phyloP scores from a whole-genome alignment of 805 yeast species.

The Starmerella davenportii region DNA sequence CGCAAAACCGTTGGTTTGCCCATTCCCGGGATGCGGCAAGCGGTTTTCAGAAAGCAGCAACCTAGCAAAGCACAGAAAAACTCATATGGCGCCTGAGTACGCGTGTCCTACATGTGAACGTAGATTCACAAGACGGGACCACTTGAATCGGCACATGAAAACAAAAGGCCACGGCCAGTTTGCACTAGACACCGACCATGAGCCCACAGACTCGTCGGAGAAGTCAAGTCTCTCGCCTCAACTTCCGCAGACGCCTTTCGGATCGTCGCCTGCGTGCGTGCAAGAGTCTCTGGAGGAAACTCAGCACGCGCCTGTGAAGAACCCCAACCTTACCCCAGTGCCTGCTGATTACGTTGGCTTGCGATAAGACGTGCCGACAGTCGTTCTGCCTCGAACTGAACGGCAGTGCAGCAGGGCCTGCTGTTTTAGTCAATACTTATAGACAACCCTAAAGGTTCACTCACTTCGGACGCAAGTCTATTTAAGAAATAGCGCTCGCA shows the following conservation, averaged over 20 bases:
- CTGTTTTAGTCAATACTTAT: too few species aligned
- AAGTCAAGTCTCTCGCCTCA: too few species aligned
- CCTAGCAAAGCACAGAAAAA: constrained; percentile 69
- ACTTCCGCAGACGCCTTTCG: too few species aligned
- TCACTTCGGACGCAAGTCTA: too few species aligned
- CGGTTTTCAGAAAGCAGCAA: constrained; percentile 80
- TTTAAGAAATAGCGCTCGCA: too few species aligned
- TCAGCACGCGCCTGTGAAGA: not conserved
- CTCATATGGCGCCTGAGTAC: constrained; percentile 31
- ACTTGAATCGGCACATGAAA: constrained; percentile 14
- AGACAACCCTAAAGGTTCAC: too few species aligned
- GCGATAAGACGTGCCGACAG: too few species aligned
- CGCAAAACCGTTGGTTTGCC: constrained; percentile 68
- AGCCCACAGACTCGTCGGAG: too few species aligned
- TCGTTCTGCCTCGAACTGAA: too few species aligned
- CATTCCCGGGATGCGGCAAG: constrained; percentile 64
- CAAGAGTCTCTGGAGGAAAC: not conserved
- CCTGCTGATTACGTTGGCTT: not conserved
- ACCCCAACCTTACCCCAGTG: not conserved
- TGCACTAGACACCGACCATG: not conserved
- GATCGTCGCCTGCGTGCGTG: not conserved
- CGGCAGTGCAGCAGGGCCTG: too few species aligned
- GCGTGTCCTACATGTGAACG: constrained; percentile 13
- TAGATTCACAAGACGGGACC: constrained; percentile 17
- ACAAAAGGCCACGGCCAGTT: constrained; percentile 5